A percentile compares a stretch with the other conserved stretches of the same genome.
Evolutionary conservation across 2,329 filamentous ascomycete species (phyloP).

Genomic region (Pestalotiopsis sp.): DNA sequence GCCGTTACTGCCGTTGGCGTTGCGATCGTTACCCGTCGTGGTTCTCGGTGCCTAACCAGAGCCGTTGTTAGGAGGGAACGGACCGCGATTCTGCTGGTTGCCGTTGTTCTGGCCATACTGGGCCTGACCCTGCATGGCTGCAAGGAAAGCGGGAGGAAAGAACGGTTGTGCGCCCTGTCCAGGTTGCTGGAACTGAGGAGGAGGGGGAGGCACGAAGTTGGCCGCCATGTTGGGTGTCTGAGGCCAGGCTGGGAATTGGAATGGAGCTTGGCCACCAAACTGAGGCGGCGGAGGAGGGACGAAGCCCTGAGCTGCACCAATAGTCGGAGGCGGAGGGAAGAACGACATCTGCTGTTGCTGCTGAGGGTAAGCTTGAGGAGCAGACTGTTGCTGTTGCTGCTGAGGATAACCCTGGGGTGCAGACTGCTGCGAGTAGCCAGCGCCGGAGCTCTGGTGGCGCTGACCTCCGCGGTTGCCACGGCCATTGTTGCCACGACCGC

Average conservation of each 20-base stretch:
- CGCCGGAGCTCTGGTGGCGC: constrained; percentile 36
- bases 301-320: constrained; percentile 37
- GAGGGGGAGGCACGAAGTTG: constrained; percentile 37
- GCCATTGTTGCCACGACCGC: constrained; percentile 22
- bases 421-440: constrained; percentile 46
- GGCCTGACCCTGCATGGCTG: constrained; percentile 46
- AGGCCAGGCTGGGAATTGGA: constrained; percentile 47
- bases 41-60: constrained; percentile 22
- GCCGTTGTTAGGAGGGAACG: constrained; percentile 29
- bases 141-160: constrained; percentile 62
- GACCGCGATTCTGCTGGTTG: constrained; percentile 34
- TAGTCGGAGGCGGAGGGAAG: constrained; percentile 31
- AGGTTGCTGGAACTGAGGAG: constrained; percentile 43
- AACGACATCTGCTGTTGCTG: constrained; percentile 30
- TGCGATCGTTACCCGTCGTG: neutral
- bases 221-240: constrained; percentile 41
- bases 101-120: constrained; percentile 26
- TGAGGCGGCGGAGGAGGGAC: constrained; percentile 24
- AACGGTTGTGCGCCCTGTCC: constrained; percentile 41
- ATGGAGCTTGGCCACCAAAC: constrained; percentile 40
- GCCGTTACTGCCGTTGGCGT: neutral
- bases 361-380: constrained; percentile 16
- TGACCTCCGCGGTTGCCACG: constrained; percentile 42
- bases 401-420: constrained; percentile 32
- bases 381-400: constrained; percentile 34